phyloP scores from a whole-genome alignment of 139 green algal genomes.

The Eudorina sp. region DNA sequence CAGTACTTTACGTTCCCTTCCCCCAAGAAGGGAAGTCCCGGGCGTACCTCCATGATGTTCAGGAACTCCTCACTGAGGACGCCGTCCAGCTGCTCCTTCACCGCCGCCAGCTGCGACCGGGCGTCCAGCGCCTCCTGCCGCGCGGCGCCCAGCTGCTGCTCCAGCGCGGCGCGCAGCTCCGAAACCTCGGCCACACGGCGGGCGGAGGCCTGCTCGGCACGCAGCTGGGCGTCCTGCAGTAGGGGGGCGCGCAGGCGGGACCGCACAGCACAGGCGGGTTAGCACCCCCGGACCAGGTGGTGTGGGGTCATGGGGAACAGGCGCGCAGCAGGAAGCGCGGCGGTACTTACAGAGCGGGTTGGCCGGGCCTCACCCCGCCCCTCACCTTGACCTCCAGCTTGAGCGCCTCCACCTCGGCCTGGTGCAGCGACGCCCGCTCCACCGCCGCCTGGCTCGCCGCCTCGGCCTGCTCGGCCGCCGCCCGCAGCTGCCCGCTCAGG shows the following conservation, averaged over 20 bases:
- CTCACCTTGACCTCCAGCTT: neutral
- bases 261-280: too few species aligned
- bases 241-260: too few species aligned
- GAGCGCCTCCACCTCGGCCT: neutral
- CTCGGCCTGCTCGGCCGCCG: neutral
- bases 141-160: slow-evolving; percentile 28
- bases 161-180: slow-evolving; percentile 35
- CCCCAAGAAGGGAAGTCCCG: too few species aligned
- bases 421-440: neutral
- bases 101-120: slow-evolving; percentile 14
- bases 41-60: slow-evolving; percentile 18
- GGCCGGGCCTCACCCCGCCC: too few species aligned
- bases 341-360: too few species aligned
- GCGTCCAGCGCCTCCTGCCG: slow-evolving; percentile 37
- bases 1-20: too few species aligned
- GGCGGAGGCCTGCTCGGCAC: slow-evolving; percentile 3
- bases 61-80: slow-evolving; percentile 29
- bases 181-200: slow-evolving; percentile 42
- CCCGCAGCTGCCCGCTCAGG: slow-evolving; percentile 25
- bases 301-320: too few species aligned
- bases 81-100: slow-evolving; percentile 45
- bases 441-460: neutral
- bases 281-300: too few species aligned
- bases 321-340: too few species aligned
- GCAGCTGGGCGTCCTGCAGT: neutral